Percentiles rank a stretch among this genome's conserved stretches.
Evolutionary conservation across 148 eudicot genomes (phyloP).

Genomic region (Fallopia convolvulus): DNA sequence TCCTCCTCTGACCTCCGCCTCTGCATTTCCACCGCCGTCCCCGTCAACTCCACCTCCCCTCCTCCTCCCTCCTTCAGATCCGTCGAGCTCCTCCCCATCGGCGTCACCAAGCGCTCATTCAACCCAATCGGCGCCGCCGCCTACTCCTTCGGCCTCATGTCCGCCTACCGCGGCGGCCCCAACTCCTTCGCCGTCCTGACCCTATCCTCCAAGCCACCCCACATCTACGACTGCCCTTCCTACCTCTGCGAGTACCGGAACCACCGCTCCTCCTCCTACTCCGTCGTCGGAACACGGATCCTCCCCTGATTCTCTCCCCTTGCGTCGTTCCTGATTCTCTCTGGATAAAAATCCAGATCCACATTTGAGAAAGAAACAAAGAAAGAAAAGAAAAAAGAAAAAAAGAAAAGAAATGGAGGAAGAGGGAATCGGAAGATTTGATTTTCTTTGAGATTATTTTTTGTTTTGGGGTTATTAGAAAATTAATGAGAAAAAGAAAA

Average conservation of each 20-base stretch:
- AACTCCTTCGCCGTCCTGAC: conserved; percentile 48
- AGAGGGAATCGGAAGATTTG: no score
- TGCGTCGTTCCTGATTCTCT: no score
- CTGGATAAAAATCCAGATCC: no score
- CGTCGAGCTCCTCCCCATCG: conserved; percentile 10
- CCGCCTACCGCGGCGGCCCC: conserved; percentile 73
- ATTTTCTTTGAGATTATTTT: no score
- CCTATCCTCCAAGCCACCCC: conserved; percentile 57
- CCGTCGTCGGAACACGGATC: conserved; percentile 24
- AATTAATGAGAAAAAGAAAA: no score
- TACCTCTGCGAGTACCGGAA: conserved; percentile 46
- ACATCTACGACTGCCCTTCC: conserved; percentile 37
- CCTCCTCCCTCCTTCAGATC: background rate
- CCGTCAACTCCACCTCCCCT: conserved; percentile 8
- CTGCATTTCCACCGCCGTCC: conserved; percentile 16
- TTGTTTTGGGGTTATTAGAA: no score
- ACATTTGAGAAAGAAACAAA: no score
- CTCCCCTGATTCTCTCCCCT: conserved; percentile 23
- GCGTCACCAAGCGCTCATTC: conserved; percentile 37
- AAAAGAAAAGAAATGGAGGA: no score
- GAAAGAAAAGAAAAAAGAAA: no score
- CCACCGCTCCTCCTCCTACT: background rate
- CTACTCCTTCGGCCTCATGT: conserved; percentile 58
- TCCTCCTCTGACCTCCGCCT: conserved; percentile 18
- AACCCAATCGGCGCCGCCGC: conserved; percentile 51